phyloP scores from a whole-genome alignment of 2,329 filamentous ascomycete species.

The Balansia obtecta region DNA sequence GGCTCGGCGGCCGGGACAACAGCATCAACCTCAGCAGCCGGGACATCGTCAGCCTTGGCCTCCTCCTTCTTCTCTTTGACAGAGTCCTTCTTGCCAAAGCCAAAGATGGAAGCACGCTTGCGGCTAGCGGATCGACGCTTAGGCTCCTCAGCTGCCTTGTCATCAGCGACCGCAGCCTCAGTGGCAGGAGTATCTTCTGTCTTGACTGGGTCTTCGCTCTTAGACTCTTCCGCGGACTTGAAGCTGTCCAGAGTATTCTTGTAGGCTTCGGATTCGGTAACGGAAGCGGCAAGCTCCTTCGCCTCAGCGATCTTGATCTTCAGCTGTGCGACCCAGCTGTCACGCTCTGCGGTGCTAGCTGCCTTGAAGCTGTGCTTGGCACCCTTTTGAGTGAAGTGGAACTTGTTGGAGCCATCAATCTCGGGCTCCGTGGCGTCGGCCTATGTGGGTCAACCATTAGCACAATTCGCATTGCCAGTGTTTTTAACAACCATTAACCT shows the following conservation, averaged over 20 bases:
- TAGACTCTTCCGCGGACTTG: slow-evolving; percentile 26
- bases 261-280: slow-evolving; percentile 74
- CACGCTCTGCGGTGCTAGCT: slow-evolving; percentile 58
- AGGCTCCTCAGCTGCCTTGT: slow-evolving; percentile 33
- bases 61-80: slow-evolving; percentile 27
- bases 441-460: slow-evolving; percentile 19
- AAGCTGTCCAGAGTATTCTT: slow-evolving; percentile 70
- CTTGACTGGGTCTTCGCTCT: slow-evolving; percentile 23
- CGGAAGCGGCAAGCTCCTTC: slow-evolving; percentile 62
- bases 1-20: slow-evolving; percentile 23
- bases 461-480: neutral
- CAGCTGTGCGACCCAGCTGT: slow-evolving; percentile 80
- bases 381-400: slow-evolving; percentile 71
- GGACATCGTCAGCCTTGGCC: slow-evolving; percentile 18
- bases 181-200: slow-evolving; percentile 21
- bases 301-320: slow-evolving; percentile 76
- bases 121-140: slow-evolving; percentile 52
- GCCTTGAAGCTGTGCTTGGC: slow-evolving; percentile 96
- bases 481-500: slow-evolving; percentile 23
- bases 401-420: slow-evolving; percentile 67
- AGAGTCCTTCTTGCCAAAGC: slow-evolving; percentile 42
- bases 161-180: slow-evolving; percentile 19
- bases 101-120: slow-evolving; percentile 55
- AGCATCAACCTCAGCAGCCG: slow-evolving; percentile 19
- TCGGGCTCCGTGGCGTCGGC: slow-evolving; percentile 56